Base-by-base conservation (phyloP, 2,329 filamentous ascomycete genomes). In the Colletotrichum sansevieriae region DNA sequence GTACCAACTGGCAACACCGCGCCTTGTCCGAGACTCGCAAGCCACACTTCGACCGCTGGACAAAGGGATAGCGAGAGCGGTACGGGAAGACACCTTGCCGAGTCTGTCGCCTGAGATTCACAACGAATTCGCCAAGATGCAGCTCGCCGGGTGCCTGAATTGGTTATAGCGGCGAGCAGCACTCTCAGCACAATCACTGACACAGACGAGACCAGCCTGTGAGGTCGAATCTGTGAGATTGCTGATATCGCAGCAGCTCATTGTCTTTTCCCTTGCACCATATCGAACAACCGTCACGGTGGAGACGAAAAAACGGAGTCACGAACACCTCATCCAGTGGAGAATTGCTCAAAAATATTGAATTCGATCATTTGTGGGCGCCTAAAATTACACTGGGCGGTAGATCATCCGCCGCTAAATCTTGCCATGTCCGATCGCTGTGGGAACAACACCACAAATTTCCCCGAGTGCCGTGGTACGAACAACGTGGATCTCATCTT, bases 321-420 rank as follows among this genome's bases (percentile, higher is more conserved):
- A 35, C 18, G 37, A 46, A 55, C 18, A 49, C 15, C 10, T 37
- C 18, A 35, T 46, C 2, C 25, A 22, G 39, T 22, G 39, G 29
- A 13, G 25, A 18, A 49, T 44, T 7, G 2, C 8, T 57, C 43
- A 41, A 9, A 54, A 13, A 18, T 18, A 18, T 18, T 18, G 18
- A 18, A 55, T 41, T 54, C 39, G 18, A 15, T 59, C 22, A 51
- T 68, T 68, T 46, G 37, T 44, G 37, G 22, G 47, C 55, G 47
- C 37, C 61, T 68, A 68, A 55, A 60, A 68, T 55, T 68, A 68
- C 65, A 68, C 41, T 65, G 47, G 61, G 33, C 46, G 29, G 22
- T 10, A 58, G 46, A 44, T 11, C 39, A 65, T 65, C 65, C 65
- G 47, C 62, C 65, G 55, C 65, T 68, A 49, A 56, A 63, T 41